Conservation (phyloP, 371 early-diverging fungal species). For the Rhizomucor miehei region DNA sequence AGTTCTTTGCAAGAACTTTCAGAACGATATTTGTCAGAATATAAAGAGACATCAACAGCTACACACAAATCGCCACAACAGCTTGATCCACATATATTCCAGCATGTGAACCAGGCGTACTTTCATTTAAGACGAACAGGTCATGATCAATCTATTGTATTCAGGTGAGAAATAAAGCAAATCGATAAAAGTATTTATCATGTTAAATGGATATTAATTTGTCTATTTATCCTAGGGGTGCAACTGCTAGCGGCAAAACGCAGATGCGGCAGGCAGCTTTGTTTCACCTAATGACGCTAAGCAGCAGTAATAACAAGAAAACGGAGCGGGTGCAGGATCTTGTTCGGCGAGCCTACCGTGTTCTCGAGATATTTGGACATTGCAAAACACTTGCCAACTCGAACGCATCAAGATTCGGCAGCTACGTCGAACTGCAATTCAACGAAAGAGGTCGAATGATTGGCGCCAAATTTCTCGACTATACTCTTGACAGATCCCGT, state of each 20-base stretch:
- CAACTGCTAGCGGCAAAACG: constrained; percentile 81
- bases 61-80: constrained; percentile 6
- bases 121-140: constrained; percentile 78
- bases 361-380: constrained; percentile 84
- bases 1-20: constrained; percentile 28
- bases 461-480: constrained; percentile 85
- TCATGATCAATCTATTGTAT: constrained; percentile 75
- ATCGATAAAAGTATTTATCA: no score
- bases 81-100: constrained; percentile 84
- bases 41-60: constrained; percentile 37
- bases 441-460: constrained; percentile 83
- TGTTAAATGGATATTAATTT: not conserved
- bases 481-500: constrained; percentile 82
- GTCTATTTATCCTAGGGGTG: constrained; percentile 55
- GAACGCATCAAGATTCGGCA: constrained; percentile 85
- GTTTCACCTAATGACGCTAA: constrained; percentile 64
- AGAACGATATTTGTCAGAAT: constrained; percentile 69
- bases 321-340: constrained; percentile 71
- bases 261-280: constrained; percentile 61
- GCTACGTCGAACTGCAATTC: constrained; percentile 88
- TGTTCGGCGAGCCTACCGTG: constrained; percentile 56
- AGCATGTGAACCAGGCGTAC: constrained; percentile 66
- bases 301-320: constrained; percentile 65
- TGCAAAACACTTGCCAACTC: constrained; percentile 70
- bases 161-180: constrained; percentile 34